These are phyloP conservation scores for Glycine latifolia DNA, from an alignment of 306 rosid species.

Conservation along the genomic window DNA sequence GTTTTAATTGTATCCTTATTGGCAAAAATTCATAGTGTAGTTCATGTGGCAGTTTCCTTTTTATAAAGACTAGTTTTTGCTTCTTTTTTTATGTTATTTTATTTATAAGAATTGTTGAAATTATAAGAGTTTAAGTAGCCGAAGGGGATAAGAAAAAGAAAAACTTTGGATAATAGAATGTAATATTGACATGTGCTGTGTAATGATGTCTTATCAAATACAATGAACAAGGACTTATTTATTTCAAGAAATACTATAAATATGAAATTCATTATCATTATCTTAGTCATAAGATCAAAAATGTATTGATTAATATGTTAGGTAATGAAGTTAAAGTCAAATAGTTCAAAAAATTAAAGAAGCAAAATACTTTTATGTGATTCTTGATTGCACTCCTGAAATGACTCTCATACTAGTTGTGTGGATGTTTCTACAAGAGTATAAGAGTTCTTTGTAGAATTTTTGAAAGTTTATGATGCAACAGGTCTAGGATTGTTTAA, in stretches of 20 bases:
- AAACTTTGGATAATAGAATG: not conserved
- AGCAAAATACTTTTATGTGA: too few relatives aligned
- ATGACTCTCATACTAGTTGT: too few relatives aligned
- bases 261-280: not conserved
- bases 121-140: not conserved
- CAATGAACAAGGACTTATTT: not conserved
- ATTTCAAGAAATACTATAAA: not conserved
- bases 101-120: not conserved
- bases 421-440: too few relatives aligned
- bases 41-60: not conserved
- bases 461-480: too few relatives aligned
- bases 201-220: not conserved
- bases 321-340: too few relatives aligned
- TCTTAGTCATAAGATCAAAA: too few relatives aligned
- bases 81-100: not conserved
- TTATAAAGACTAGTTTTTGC: not conserved
- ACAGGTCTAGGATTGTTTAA: too few relatives aligned
- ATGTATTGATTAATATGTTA: too few relatives aligned
- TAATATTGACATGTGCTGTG: not conserved
- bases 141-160: not conserved
- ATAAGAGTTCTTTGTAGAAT: too few relatives aligned
- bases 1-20: conserved; percentile 23
- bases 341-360: too few relatives aligned
- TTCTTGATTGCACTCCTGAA: too few relatives aligned
- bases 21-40: not conserved